Percentiles rank a stretch among this genome's conserved stretches.
Conservation (phyloP, 345 rosid genomes). For the Hirschfeldia incana region DNA sequence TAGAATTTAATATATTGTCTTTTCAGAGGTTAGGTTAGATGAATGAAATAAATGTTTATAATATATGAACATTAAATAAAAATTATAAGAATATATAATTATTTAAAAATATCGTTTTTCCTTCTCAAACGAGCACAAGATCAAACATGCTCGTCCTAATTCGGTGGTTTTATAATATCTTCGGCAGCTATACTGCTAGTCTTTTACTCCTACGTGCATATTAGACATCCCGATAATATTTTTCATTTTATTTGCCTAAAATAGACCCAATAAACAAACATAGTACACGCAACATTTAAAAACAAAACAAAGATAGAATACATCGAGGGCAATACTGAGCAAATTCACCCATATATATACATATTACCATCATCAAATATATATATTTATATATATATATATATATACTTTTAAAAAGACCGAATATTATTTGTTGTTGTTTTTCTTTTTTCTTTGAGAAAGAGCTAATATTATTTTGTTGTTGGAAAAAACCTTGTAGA, state of each 20-base stretch:
- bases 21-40: conserved; percentile 28
- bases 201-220: conserved; percentile 20
- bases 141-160: conserved; percentile 38
- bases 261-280: conserved; percentile 18
- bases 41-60: neutral
- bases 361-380: neutral
- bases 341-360: no score
- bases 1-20: neutral
- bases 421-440: neutral
- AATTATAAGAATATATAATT: neutral
- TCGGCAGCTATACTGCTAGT: conserved; percentile 24
- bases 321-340: no score
- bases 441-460: neutral
- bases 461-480: neutral
- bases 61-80: neutral
- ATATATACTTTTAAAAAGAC: neutral
- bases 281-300: neutral
- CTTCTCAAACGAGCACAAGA: conserved; percentile 3
- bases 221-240: conserved; percentile 19
- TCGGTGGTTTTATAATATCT: conserved; percentile 29
- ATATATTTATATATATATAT: no score
- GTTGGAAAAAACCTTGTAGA: neutral
- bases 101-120: neutral
- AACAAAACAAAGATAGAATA: neutral
- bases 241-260: conserved; percentile 1